These are phyloP conservation scores for Agaricus sinodeliciosus DNA, from an alignment of 768 basidiomycete genomes.

Conservation along the genomic window DNA sequence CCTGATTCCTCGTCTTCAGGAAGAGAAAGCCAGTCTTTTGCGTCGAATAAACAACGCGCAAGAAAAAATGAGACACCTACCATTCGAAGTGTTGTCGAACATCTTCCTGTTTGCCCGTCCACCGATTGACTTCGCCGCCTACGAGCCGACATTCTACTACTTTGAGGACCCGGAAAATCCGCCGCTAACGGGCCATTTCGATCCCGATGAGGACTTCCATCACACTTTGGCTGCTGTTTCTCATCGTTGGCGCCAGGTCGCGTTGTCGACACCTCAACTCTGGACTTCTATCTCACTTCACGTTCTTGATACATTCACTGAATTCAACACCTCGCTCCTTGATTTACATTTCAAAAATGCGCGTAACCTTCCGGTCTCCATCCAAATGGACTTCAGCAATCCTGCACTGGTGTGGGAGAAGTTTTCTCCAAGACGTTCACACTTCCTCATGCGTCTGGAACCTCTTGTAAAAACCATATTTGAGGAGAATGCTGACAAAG, in stretches of 20 bases:
- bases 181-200: background rate
- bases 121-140: background rate
- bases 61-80: background rate
- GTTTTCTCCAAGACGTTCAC: background rate
- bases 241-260: background rate
- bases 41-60: background rate
- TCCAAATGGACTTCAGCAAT: background rate
- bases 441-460: background rate
- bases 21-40: background rate
- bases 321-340: background rate
- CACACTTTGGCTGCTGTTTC: background rate
- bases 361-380: background rate
- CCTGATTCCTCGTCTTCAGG: too few relatives aligned
- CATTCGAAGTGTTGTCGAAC: background rate
- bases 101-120: background rate
- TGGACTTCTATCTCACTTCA: background rate
- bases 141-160: background rate
- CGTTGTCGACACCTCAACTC: background rate
- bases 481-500: background rate
- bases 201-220: background rate
- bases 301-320: background rate
- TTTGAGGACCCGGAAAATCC: background rate
- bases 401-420: background rate
- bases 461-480: background rate
- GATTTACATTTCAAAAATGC: slow-evolving; percentile 4